These are phyloP conservation scores for Mycena venus DNA, from an alignment of 768 basidiomycete species.

Conservation along the genomic window DNA sequence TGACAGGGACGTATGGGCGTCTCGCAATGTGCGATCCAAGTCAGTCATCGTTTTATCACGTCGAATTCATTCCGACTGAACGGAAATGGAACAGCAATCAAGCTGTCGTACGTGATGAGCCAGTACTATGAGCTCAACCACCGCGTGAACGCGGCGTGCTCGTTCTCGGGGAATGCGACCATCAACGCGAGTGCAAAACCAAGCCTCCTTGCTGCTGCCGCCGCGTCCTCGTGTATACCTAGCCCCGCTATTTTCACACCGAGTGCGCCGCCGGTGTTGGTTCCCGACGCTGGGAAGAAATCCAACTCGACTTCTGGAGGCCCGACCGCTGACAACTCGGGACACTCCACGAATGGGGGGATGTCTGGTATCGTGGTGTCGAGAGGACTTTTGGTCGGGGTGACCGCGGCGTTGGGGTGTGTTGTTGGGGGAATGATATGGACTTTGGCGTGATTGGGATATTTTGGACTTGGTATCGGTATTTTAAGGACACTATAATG, in stretches of 20 bases:
- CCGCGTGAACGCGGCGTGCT: slow-evolving; percentile 11
- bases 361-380: not conserved
- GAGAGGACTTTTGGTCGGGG: not conserved
- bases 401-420: not conserved
- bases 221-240: slow-evolving; percentile 21
- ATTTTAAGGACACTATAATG: not conserved
- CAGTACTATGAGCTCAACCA: slow-evolving; percentile 29
- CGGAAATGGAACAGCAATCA: slow-evolving; percentile 7
- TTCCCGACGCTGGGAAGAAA: not conserved
- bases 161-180: slow-evolving; percentile 32
- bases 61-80: not conserved
- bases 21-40: slow-evolving; percentile 86
- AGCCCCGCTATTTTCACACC: slow-evolving; percentile 27
- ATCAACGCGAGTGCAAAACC: slow-evolving; percentile 11
- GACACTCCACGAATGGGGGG: not conserved
- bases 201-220: not conserved
- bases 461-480: not conserved
- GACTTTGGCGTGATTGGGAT: not conserved
- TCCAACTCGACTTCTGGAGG: not conserved
- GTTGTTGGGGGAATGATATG: not conserved
- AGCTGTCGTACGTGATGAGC: slow-evolving; percentile 28
- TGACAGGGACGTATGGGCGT: slow-evolving; percentile 80
- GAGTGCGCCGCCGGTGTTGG: slow-evolving; percentile 24
- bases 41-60: slow-evolving; percentile 49
- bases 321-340: not conserved